Conservation (phyloP, 2,329 filamentous ascomycete species). For the Aspergillus thermomutatus region DNA sequence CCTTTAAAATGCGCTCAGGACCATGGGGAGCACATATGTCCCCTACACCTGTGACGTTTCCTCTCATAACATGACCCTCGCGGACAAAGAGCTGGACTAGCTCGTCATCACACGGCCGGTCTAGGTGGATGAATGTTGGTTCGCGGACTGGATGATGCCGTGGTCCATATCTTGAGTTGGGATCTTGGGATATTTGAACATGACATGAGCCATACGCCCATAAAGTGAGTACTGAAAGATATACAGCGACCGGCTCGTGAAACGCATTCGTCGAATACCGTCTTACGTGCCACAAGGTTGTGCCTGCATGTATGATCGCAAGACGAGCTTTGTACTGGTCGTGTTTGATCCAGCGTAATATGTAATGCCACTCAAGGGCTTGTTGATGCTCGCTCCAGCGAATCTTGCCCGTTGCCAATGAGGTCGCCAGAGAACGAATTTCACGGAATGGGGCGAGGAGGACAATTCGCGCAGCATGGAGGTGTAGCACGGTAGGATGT, state of each 20-base stretch:
- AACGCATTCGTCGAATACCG: slow-evolving; percentile 49
- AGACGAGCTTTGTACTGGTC: slow-evolving; percentile 58
- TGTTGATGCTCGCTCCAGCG: slow-evolving; percentile 28
- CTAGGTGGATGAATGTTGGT: slow-evolving; percentile 50
- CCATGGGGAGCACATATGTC: slow-evolving; percentile 44
- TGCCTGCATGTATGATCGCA: slow-evolving; percentile 53
- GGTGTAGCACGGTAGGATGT: slow-evolving; percentile 54
- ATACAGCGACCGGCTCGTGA: slow-evolving; percentile 46
- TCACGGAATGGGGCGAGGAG: slow-evolving; percentile 49
- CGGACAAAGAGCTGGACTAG: slow-evolving; percentile 56
- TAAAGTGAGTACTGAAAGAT: slow-evolving; percentile 45
- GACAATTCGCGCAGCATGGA: slow-evolving; percentile 54
- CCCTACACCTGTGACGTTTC: slow-evolving; percentile 52
- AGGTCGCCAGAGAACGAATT: slow-evolving; percentile 44
- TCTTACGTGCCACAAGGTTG: slow-evolving; percentile 52
- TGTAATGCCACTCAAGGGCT: slow-evolving; percentile 36
- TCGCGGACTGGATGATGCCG: slow-evolving; percentile 22
- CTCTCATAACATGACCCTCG: slow-evolving; percentile 49
- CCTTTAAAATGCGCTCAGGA: slow-evolving; percentile 35
- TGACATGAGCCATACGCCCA: slow-evolving; percentile 47
- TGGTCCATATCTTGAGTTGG: slow-evolving; percentile 8
- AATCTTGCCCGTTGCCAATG: slow-evolving; percentile 30
- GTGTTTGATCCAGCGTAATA: slow-evolving; percentile 49
- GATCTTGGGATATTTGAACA: slow-evolving; percentile 30
- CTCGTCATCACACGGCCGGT: slow-evolving; percentile 57